Base-by-base conservation (phyloP, 2,329 filamentous ascomycete genomes). In the Cladosporium sphaerospermum region DNA sequence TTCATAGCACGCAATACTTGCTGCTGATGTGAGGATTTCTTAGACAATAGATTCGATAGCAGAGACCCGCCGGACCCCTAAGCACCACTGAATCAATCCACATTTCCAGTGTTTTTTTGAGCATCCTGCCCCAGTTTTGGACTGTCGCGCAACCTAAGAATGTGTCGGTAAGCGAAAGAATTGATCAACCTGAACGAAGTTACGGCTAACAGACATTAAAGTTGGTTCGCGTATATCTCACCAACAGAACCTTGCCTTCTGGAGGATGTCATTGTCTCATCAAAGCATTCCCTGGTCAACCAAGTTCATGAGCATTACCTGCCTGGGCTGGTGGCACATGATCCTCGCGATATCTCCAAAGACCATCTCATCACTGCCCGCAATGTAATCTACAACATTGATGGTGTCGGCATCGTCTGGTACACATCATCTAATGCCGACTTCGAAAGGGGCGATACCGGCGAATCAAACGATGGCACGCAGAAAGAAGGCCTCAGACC, bases 161-260 rank as follows among this genome's bases (percentile, higher is more conserved):
- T 68, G 66, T 68, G 66, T 55, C 66, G 66, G 63, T 66, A 57
- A 56, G 62, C 47, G 48, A n/a, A 2, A 46, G 18, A 18, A 41
- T 7, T 7, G 8, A 23, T 36, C 31, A 43, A 13, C 13, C 13
- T 31, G 11, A 43, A 8, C 7, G 9, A 16, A 37, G 34, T 16
- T 45, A 18, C 3, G 16, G 23, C 47, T 50, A 73, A 72, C 73
- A 72, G 16, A n/a, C 3, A 31, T n/a, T 10, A 5, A 45, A 76
- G 78, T 33, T 80, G 78, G 78, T 79, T 80, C 58, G 77, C 77
- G 16, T 80, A 80, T 60, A 73, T 81, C 53, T 78, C 76, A 1
- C 69, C 71, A 1, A 70, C 67, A 0, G 78, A 81, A 66, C 73
- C 75, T 10, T 79, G 76, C 63, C 73, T 81, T 42, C 70, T 81